Evolutionary conservation across 352 stramenopile species (phyloP), one percentile per base, ranked within the genome.

Genomic region (Saprolegnia parasitica): DNA sequence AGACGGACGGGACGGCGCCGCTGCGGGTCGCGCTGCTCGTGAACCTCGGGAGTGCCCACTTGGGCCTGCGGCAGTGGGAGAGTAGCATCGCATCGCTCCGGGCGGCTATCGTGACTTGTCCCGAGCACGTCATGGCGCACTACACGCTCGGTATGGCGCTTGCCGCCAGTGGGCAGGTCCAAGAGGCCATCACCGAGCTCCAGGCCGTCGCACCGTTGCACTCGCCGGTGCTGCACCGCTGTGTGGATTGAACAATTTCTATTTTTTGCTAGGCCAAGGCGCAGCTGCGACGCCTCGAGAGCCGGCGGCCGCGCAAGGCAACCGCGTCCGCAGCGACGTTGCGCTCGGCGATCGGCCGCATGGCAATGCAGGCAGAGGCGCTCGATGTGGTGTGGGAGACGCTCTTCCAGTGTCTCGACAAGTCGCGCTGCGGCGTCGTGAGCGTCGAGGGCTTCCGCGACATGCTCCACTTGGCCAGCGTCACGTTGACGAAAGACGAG

Each of bases 41-140:
- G 32, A 90, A 92, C 42, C 64, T 91, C n/a, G 84, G 78, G 11
- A 90, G 81, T 35, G 80, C 81, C 6, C 82, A 80, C 63, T 78
- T 90, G 65, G 73, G 76, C 37, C 76, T 76, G 11, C 58, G 80
- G 16, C 75, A 82, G 26, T 71, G 84, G 0, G 18, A 40, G 13
- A 74, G 70, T 0, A 86, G 78, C 68, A 66, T 80, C 16, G 54
- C 71, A 18, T 71, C 83, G 21, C 86, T 92, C 55, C 71, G 75
- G 20, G 56, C 71, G 0, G 84, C 84, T 18, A 65, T 90, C 13
- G 24, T 62, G 8, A 61, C 88, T 49, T 82, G 83, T 8, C 73
- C 76, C 9, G 56, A 76, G 0, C 81, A 90, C 49, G 61, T 73
- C 1, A 88, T 87, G 45, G 80, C 79, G 16, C 78, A 76, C 24